Base-by-base conservation (phyloP, 805 yeast species). In the Teunomyces stri region DNA sequence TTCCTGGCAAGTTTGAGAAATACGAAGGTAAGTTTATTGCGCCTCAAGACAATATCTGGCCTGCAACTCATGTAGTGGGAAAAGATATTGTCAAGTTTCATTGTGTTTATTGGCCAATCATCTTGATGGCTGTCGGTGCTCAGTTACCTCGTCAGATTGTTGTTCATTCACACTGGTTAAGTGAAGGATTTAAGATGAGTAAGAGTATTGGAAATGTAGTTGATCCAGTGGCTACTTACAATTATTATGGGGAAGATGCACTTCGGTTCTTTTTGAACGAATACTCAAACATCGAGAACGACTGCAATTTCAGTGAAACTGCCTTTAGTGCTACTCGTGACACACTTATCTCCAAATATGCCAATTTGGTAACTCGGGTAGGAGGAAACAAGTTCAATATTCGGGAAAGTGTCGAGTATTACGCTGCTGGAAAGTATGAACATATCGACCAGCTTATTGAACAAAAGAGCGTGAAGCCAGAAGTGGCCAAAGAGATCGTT, bases 131-230 rank as follows among this genome's bases (percentile, higher is more conserved):
- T 0, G 94, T 95, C 0, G 85, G 76, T 0, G 59, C 87, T 0
- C 79, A 78, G 4, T 58, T 85, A 5, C 98, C 98, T 0, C 68
- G 75, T 36, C 84, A 82, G 48, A 79, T 94, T 3, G 75, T 90
- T 5, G 96, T 94, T 2, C 99, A 94, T 69, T 85, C 95, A 5
- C 99, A 94, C 64, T 94, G 98, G 98, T 72, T 91, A 18, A 79
- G 86, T 64, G 85, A 83, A 29, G 98, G 98, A 0, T 71, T 81
- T 38, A 94, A 94, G 61, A 94, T 94, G 99, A 87, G 96, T 43
- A 94, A 94, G 58, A 85, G 95, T 47, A 69, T 83, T 46, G 97
- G 97, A 0, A 94, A 94, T 61, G 97, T 92, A 7, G 95, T 92
- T 4, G 97, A 94, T 58, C 99, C 99, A 0, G 60, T 87, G 15